Evolutionary conservation across 306 rosid genomes (phyloP).

Genomic region (Lupinus albus): DNA sequence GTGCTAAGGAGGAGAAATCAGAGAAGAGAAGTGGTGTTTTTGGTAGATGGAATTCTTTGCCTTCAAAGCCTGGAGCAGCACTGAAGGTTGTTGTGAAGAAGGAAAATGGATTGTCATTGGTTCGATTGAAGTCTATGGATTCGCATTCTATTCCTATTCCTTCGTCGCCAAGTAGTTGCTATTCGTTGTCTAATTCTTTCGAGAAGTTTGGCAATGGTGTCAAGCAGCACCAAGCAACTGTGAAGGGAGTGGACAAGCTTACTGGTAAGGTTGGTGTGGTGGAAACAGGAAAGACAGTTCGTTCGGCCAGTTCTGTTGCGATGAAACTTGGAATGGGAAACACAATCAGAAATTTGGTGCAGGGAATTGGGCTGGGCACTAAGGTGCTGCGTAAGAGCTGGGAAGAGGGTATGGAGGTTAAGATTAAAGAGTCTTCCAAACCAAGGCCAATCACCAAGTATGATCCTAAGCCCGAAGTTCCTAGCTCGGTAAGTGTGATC

Average conservation of each 20-base stretch:
- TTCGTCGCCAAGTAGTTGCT: constrained; percentile 84
- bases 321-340: constrained; percentile 55
- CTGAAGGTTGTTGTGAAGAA: constrained; percentile 66
- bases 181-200: constrained; percentile 78
- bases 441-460: constrained; percentile 51
- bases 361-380: constrained; percentile 80
- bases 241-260: constrained; percentile 47
- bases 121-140: constrained; percentile 59
- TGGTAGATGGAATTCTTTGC: constrained; percentile 51
- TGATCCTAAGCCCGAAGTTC: constrained; percentile 66
- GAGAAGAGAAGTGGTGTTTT: constrained; percentile 51
- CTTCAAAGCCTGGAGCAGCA: constrained; percentile 35
- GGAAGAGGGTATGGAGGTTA: constrained; percentile 89
- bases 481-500: constrained; percentile 60
- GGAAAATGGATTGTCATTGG: constrained; percentile 48
- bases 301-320: constrained; percentile 49
- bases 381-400: constrained; percentile 95
- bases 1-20: constrained; percentile 54
- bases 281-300: constrained; percentile 56
- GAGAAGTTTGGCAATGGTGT: constrained; percentile 87
- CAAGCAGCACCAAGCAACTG: constrained; percentile 72
- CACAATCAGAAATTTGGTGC: constrained; percentile 69
- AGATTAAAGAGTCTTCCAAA: constrained; percentile 62
- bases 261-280: constrained; percentile 50
- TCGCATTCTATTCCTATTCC: constrained; percentile 83